Base-by-base conservation (phyloP, 2,329 filamentous ascomycete genomes). In the Hirsutella rhossiliensis region DNA sequence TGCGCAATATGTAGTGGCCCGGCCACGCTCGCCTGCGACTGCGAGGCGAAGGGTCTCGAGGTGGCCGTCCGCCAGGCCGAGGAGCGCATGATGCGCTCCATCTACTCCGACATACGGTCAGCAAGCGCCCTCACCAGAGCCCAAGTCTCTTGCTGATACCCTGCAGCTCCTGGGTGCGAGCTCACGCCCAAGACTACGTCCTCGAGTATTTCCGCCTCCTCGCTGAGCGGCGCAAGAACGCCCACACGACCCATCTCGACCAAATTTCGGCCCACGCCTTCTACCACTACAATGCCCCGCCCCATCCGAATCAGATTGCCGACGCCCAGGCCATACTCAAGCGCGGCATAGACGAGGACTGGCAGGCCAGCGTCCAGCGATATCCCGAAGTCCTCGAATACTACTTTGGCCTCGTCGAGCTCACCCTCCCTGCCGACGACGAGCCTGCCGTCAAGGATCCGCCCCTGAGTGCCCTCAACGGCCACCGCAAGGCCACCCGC, bases 351-450 rank as follows among this genome's bases (percentile, higher is more conserved):
- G 83, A 88, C 54, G 80, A 84, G 48, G 84, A 88, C 64, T 90
- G 84, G 84, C 76, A 81, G 54, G 71, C 76, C 28, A 82, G 80
- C 40, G 84, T 88, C 34, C 76, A 86, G 54, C 74, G 80, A 44
- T 90, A 89, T 54, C 85, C 84, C 5, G 82, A 88, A 57, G 80
- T 89, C n/a, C 68, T 90, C 44, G 81, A 87, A 61, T 87, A 89
- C 62, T 89, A 84, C 58, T 89, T 82, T 62, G 71, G 76, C 47
- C 67, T 88, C 32, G 80, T 88, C 31, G 75, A 80, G 44, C 59
- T 87, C 46, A 74, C 69, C 19, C 62, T 86, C 5, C 84, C 84
- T 0, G 63, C 64, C 36, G 80, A 87, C 45, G 68, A 78, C 43
- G 78, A 81, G 36, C 62, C 71, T 2, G 64, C 65, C 15, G 75